Percentiles rank a stretch among this genome's conserved stretches.
Conservation (phyloP, 129 eudicot genomes). For the Logfia minima region DNA sequence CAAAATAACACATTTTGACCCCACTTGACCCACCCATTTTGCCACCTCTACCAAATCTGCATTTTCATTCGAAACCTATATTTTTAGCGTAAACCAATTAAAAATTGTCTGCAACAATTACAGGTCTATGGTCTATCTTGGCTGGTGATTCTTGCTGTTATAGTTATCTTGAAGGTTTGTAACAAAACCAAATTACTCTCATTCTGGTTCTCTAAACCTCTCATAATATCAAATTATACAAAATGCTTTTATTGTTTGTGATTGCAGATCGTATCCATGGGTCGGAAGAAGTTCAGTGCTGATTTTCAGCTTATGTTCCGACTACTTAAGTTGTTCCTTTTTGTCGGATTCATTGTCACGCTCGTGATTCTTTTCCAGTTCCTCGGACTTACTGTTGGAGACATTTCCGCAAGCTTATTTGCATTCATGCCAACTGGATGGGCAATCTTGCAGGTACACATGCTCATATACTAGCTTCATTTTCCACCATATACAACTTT, state of each 20-base stretch:
- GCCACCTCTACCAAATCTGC: constrained; percentile 6
- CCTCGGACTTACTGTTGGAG: constrained; percentile 79
- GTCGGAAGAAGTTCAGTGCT: constrained; percentile 91
- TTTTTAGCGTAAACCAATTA: background rate
- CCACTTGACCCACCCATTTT: background rate
- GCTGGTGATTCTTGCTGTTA: constrained; percentile 81
- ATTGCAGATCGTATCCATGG: constrained; percentile 85
- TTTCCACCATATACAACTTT: background rate
- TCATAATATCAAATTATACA: background rate
- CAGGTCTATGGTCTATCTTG: constrained; percentile 97
- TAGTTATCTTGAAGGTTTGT: constrained; percentile 79
- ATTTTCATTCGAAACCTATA: background rate
- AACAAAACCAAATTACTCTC: constrained; percentile 1
- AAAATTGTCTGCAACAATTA: constrained; percentile 30
- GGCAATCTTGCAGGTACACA: constrained; percentile 81
- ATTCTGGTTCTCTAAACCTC: constrained; percentile 1
- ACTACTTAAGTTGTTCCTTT: constrained; percentile 75
- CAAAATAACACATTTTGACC: constrained; percentile 3
- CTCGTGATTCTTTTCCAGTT: constrained; percentile 58
- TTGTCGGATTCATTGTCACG: constrained; percentile 58
- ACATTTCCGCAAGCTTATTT: constrained; percentile 75
- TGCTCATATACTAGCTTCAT: background rate
- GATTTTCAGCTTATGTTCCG: constrained; percentile 98
- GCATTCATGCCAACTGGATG: constrained; percentile 97
- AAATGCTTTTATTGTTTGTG: constrained; percentile 12